Evolutionary conservation across 2,329 filamentous ascomycete species (phyloP), one percentile per base, ranked within the genome.

Genomic region (Penicillium carneum): DNA sequence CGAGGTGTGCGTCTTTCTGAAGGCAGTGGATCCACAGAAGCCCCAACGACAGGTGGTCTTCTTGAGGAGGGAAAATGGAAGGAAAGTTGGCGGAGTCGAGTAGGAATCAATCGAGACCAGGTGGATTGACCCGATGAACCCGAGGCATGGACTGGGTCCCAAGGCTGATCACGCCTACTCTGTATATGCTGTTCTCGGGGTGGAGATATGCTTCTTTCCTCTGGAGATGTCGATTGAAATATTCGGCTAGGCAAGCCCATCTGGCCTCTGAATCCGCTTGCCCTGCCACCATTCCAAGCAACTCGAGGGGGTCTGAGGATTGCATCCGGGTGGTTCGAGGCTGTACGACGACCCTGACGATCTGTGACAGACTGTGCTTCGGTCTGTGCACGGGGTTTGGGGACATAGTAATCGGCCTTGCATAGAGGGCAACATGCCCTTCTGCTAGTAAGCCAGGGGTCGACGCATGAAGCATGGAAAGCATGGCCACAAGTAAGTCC

Each of bases 361-460:
- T 76, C 78, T 51, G 64, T 62, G 42, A 70, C 71, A 42, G 71
- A 51, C 11, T 63, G 52, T 18, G 64, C 52, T 47, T 74, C 76
- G 45, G 67, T 83, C 63, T 88, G 86, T 3, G 90, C 83, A 16
- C 92, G 90, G 52, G 93, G 92, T 79, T 98, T 98, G 0, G 95
- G 94, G 2, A 92, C 89, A 77, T 96, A 98, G 77, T 98, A 99
- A 74, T 99, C 95, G 42, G 94, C 92, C 81, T 99, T 99, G 84
- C 95, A 99, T 7, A 99, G 88, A 6, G 95, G 95, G 76, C 95
- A 99, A 82, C 94, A 98, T 29, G 95, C 95, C 67, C 94, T 89
- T 65, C 95, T 88, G 73, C 91, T 93, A 10, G 95, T 99, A 65
- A 99, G 82, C 95, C 95, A 99, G 11, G 95, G 95, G 71, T 99